phyloP scores from a whole-genome alignment of 2,329 filamentous ascomycete genomes.

The Pseudogymnoascus sp. region DNA sequence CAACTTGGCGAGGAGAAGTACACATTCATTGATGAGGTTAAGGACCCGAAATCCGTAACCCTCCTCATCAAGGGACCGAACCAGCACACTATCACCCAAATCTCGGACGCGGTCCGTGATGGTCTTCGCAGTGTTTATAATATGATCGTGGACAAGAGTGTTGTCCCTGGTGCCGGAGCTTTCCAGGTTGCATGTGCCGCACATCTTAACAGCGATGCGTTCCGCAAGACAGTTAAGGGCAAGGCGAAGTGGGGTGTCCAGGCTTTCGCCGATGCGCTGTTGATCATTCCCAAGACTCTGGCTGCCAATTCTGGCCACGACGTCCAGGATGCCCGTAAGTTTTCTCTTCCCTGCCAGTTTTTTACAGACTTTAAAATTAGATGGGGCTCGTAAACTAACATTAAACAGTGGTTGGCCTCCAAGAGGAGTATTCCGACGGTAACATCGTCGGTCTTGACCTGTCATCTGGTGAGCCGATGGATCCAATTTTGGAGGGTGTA shows the following conservation, averaged over 20 bases:
- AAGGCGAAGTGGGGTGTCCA: conserved; percentile 95
- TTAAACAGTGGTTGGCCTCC: conserved; percentile 64
- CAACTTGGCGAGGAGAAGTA: conserved; percentile 97
- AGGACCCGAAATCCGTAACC: conserved; percentile 96
- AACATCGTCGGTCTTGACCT: conserved; percentile 82
- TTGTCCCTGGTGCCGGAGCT: conserved; percentile 87
- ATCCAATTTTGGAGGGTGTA: conserved; percentile 83
- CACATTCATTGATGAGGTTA: conserved; percentile 97
- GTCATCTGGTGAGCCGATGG: conserved; percentile 84
- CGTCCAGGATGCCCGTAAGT: conserved; percentile 87
- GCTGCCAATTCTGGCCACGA: conserved; percentile 95
- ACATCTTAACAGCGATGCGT: conserved; percentile 78
- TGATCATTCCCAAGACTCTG: conserved; percentile 95
- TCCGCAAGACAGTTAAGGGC: conserved; percentile 87
- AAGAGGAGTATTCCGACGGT: conserved; percentile 78
- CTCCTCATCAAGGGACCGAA: conserved; percentile 98
- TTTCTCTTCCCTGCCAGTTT: conserved; percentile 10
- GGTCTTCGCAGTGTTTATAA: conserved; percentile 96
- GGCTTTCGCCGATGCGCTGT: conserved; percentile 88
- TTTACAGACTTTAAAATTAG: neutral
- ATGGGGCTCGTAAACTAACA: conserved; percentile 16
- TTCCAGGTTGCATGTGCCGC: conserved; percentile 92
- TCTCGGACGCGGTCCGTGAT: conserved; percentile 92
- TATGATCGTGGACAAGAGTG: conserved; percentile 96
- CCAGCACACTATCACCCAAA: conserved; percentile 89